Conservation (phyloP, 495 filamentous ascomycete species). For the Ramalina intermedia region DNA sequence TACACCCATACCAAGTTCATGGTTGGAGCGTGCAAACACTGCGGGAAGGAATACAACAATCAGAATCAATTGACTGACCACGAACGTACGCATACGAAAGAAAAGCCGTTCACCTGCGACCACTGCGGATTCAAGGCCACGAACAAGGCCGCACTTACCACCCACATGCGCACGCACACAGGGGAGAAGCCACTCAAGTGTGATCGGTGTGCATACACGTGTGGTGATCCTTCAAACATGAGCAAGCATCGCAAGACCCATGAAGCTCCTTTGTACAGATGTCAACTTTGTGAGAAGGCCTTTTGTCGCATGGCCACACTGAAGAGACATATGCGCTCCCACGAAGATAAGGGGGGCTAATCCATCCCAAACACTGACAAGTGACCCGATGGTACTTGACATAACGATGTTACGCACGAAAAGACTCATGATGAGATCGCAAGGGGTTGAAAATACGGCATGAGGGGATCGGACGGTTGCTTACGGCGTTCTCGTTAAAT, state of each 20-base stretch:
- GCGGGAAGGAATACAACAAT: conserved; percentile 32
- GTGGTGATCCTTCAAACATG: conserved; percentile 13
- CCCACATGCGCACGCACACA: conserved; percentile 36
- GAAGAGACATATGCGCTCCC: conserved; percentile 7
- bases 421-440: no score
- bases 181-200: conserved; percentile 39
- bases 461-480: no score
- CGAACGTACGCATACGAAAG: conserved; percentile 38
- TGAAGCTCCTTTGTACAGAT: conserved; percentile 3
- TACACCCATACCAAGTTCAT: conserved; percentile 5
- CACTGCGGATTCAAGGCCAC: conserved; percentile 33
- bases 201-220: conserved; percentile 7
- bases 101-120: conserved; percentile 34
- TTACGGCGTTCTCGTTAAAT: no score
- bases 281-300: conserved; percentile 5
- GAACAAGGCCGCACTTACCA: conserved; percentile 33
- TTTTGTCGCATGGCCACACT: conserved; percentile 10
- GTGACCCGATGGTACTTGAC: no score
- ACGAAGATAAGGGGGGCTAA: neutral
- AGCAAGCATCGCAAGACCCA: conserved; percentile 13
- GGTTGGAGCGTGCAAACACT: conserved; percentile 9
- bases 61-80: conserved; percentile 34
- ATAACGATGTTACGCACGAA: no score
- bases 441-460: no score
- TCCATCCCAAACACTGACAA: no score